Evolutionary conservation across 441 rosid genomes (phyloP).

Genomic region (Eutrema salsugineum): DNA sequence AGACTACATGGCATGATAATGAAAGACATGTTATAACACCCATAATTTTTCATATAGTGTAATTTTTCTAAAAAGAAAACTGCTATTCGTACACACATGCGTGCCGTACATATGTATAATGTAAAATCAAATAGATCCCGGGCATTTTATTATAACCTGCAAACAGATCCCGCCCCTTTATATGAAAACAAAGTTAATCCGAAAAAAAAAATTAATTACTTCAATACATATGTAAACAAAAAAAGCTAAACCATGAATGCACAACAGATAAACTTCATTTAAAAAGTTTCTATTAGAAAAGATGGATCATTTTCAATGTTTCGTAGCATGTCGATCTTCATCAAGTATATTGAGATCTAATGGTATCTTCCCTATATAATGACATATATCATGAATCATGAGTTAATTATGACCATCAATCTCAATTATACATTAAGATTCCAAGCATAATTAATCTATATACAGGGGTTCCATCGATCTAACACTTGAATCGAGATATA

Average conservation of each 20-base stretch:
- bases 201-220: not conserved
- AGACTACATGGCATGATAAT: not conserved
- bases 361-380: not conserved
- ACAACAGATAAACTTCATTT: not conserved
- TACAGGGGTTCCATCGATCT: not conserved
- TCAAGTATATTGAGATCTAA: not conserved
- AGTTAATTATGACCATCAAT: not conserved
- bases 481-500: slow-evolving; percentile 18
- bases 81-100: not conserved
- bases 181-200: not conserved
- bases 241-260: not conserved
- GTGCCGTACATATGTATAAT: not conserved
- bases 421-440: not conserved
- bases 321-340: not conserved
- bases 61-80: not conserved
- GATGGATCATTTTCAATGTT: not conserved
- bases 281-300: not conserved
- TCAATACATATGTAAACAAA: not conserved
- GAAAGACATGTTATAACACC: not conserved
- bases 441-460: not conserved
- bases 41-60: not conserved
- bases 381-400: not conserved
- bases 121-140: not conserved
- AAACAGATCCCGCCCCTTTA: not conserved
- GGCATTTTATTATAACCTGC: too few relatives aligned